Evolutionary conservation across 805 yeast genomes (phyloP).

Genomic region (Ogataea allantospora): DNA sequence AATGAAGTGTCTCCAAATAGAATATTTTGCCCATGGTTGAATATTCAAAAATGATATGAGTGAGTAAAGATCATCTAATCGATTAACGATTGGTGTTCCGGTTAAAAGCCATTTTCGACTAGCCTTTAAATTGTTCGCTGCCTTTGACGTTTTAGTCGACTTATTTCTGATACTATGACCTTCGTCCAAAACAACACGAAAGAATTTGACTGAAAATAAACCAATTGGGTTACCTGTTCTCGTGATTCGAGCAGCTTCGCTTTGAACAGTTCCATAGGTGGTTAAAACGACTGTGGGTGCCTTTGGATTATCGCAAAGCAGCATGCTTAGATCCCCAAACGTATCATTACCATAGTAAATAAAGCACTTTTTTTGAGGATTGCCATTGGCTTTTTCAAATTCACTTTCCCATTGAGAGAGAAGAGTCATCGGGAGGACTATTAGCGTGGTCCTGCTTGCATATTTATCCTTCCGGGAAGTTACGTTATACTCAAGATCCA

Average conservation of each 20-base stretch:
- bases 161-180: constrained; percentile 87
- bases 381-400: constrained; percentile 55
- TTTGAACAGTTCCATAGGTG: constrained; percentile 82
- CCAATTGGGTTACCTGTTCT: constrained; percentile 43
- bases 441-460: constrained; percentile 70
- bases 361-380: constrained; percentile 42
- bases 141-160: constrained; percentile 72
- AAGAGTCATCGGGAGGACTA: constrained; percentile 88
- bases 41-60: constrained; percentile 68
- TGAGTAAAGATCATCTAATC: constrained; percentile 83
- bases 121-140: constrained; percentile 65
- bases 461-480: constrained; percentile 35
- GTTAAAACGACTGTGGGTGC: constrained; percentile 76
- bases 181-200: constrained; percentile 75
- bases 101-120: constrained; percentile 80
- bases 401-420: constrained; percentile 91
- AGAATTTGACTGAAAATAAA: constrained; percentile 67
- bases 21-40: constrained; percentile 88
- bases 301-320: constrained; percentile 39
- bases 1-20: constrained; percentile 85
- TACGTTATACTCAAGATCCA: constrained; percentile 37
- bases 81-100: constrained; percentile 89
- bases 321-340: constrained; percentile 45
- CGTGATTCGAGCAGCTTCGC: constrained; percentile 59
- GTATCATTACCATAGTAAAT: constrained; percentile 75